Base-by-base conservation (phyloP, 2,329 filamentous ascomycete species). In the Cucurbitaria berberidis region DNA sequence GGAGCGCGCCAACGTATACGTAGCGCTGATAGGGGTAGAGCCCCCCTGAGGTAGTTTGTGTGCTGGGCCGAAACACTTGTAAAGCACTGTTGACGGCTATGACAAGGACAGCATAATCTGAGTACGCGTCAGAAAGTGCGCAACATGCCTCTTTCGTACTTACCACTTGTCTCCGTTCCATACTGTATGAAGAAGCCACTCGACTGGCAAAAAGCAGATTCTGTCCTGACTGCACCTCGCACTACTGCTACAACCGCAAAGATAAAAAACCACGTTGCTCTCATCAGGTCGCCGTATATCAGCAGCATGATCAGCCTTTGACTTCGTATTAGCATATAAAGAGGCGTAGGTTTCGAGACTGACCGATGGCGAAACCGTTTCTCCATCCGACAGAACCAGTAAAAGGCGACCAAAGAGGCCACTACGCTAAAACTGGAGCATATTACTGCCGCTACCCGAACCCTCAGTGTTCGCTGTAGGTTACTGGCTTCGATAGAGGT, bases 351-450 rank as follows among this genome's bases (percentile, higher is more conserved):
- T 22, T 21, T 7, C 13, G 24, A 26, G 30, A 57, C 84, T 76
- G 76, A 87, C 86, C 88, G 85, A 70, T 92, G 88, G 40, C 89
- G 84, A 71, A 92, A 93, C 58, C 82, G 86, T 66, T 88, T 83
- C 60, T 85, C 82, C 87, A 92, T 92, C 57, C 85, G 82, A 51
- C 84, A 77, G 67, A 93, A 91, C 86, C 87, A 91, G 74, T 88
- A 89, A 35, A 88, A 81, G 2, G 86, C 81, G 26, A 84, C 67
- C 6, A 85, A 63, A 0, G 82, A 82, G 10, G 84, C 79, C 3
- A 81, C 47, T 27, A 90, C 76, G 62, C 87, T 90, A 59, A 86
- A 53, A 1, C 77, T 61, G 1, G 77, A 73, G 40, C 69, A 74
- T 8, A 64, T 63, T 2, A 70, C 60, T 8, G 73, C 72, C 15